Percentiles rank a stretch among this genome's conserved stretches.
Evolutionary conservation across 495 filamentous ascomycete species (phyloP).

Genomic region (Aspergillus baeticus): DNA sequence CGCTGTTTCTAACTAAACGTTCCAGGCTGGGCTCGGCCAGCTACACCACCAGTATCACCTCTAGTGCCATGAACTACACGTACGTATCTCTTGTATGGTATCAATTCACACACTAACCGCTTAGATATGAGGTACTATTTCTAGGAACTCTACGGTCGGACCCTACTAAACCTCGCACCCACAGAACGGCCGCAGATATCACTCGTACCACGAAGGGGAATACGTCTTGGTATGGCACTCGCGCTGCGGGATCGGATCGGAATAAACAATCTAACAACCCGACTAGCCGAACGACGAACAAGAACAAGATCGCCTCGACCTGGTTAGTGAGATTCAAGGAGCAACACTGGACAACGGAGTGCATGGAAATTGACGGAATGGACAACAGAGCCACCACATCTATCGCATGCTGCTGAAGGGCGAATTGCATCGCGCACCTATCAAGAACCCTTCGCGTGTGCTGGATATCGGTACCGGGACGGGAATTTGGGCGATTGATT

Average conservation of each 20-base stretch:
- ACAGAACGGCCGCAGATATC: constrained; percentile 37
- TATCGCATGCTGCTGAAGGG: constrained; percentile 52
- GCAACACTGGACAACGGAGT: background rate
- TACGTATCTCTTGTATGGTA: constrained; percentile 23
- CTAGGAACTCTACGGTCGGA: background rate
- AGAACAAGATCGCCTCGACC: constrained; percentile 71
- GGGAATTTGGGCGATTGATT: constrained; percentile 64
- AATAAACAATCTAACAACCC: background rate
- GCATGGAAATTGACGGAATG: constrained; percentile 5
- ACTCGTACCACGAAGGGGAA: constrained; percentile 32
- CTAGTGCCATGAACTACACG: constrained; percentile 43
- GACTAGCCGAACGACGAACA: constrained; percentile 42
- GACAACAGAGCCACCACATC: constrained; percentile 45
- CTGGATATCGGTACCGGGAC: constrained; percentile 65
- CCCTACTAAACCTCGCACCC: background rate
- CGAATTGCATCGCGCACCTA: constrained; percentile 49
- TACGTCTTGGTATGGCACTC: constrained; percentile 27
- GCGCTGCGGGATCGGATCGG: background rate
- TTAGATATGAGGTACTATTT: constrained; percentile 36
- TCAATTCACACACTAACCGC: background rate
- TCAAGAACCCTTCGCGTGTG: constrained; percentile 44
- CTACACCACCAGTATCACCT: constrained; percentile 39
- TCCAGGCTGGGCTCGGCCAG: constrained; percentile 27
- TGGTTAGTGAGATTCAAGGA: constrained; percentile 44
- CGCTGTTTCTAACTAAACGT: constrained; percentile 13